These are phyloP conservation scores for Beta vulgaris DNA, from an alignment of 148 eudicot genomes.

Conservation along the genomic window DNA sequence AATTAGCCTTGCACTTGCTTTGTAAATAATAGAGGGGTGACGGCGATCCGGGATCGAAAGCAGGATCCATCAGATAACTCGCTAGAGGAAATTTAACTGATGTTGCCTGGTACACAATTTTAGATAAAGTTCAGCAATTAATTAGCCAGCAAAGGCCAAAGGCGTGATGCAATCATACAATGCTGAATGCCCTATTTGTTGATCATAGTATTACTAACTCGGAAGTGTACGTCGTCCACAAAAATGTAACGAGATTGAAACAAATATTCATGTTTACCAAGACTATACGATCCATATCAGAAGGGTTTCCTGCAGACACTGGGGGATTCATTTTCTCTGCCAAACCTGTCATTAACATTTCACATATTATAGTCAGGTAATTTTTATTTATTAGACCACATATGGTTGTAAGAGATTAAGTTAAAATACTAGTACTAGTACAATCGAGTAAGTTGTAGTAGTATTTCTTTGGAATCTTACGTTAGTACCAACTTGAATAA, in stretches of 20 bases:
- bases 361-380: too few relatives aligned
- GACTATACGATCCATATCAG: background rate
- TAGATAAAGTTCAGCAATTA: background rate
- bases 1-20: conserved; percentile 32
- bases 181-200: too few relatives aligned
- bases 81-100: background rate
- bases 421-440: too few relatives aligned
- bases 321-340: conserved; percentile 14
- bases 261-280: conserved; percentile 8
- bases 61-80: background rate
- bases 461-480: too few relatives aligned
- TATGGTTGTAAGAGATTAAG: too few relatives aligned
- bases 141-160: background rate
- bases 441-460: too few relatives aligned
- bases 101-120: conserved; percentile 7
- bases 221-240: too few relatives aligned
- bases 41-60: background rate
- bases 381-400: too few relatives aligned
- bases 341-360: conserved; percentile 2
- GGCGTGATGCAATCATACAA: too few relatives aligned
- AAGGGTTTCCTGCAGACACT: background rate
- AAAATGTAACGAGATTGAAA: background rate
- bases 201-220: too few relatives aligned
- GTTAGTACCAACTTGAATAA: too few relatives aligned
- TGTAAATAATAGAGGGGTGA: conserved; percentile 17